Evolutionary conservation across 2,329 filamentous ascomycete genomes (phyloP).

Genomic region (Raffaelea arxii): DNA sequence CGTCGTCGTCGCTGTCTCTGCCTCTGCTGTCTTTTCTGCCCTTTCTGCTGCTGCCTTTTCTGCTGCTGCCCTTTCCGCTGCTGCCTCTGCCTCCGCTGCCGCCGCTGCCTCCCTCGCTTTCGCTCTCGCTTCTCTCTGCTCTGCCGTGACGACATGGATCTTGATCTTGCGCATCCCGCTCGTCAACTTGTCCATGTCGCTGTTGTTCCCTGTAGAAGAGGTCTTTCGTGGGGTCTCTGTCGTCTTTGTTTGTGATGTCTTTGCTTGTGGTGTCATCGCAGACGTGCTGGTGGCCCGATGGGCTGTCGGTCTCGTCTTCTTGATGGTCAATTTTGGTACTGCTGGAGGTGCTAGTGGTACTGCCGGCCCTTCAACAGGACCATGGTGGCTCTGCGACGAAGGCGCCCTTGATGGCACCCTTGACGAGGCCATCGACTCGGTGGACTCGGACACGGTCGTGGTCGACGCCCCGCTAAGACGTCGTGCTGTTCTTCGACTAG

Average conservation of each 20-base stretch:
- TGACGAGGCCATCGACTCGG: too few relatives aligned
- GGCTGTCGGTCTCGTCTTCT: constrained; percentile 46
- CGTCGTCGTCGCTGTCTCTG: not conserved
- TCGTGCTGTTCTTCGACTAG: not conserved
- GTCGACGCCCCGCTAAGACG: not conserved
- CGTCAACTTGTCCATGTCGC: constrained; percentile 44
- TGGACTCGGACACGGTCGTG: too few relatives aligned
- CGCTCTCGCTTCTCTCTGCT: constrained; percentile 45
- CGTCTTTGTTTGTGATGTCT: not conserved
- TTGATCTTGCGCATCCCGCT: constrained; percentile 53
- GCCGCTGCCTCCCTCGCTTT: constrained; percentile 6
- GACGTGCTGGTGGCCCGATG: constrained; percentile 8
- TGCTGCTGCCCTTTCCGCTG: not conserved
- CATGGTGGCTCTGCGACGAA: constrained; percentile 30
- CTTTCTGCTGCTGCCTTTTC: not conserved
- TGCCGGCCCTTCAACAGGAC: constrained; percentile 18
- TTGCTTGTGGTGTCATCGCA: not conserved
- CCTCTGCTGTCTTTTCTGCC: not conserved
- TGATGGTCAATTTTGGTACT: constrained; percentile 33
- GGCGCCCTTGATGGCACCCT: constrained; percentile 16
- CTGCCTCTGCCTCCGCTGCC: not conserved
- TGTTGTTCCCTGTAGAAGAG: not conserved
- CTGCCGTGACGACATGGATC: constrained; percentile 50
- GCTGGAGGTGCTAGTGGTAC: not conserved
- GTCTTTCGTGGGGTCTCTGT: not conserved